Conservation (phyloP, 148 eudicot species). For the Fagopyrum homotropicum region DNA sequence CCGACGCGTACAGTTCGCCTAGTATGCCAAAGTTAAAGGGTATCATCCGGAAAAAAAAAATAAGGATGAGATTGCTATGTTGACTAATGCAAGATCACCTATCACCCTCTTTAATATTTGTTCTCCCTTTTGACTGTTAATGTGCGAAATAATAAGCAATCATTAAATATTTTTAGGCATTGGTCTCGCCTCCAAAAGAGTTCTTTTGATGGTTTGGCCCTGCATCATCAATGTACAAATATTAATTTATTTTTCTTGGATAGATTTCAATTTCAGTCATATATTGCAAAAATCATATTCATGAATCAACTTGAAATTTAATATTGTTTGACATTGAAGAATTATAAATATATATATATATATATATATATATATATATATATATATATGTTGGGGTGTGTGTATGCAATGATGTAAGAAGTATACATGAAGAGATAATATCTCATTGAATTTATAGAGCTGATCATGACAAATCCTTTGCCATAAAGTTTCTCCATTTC, state of each 20-base stretch:
- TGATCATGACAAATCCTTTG: background rate
- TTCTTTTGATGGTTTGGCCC: background rate
- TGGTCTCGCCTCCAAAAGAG: no score
- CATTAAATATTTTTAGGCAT: background rate
- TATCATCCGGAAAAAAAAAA: background rate
- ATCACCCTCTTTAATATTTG: background rate
- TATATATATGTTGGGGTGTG: no score
- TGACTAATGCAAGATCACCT: background rate
- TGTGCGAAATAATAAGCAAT: background rate
- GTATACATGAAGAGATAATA: background rate
- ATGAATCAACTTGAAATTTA: background rate
- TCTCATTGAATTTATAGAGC: background rate
- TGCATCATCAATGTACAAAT: background rate
- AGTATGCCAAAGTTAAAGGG: background rate
- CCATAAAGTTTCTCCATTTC: background rate
- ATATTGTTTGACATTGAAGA: background rate
- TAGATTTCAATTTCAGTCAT: background rate
- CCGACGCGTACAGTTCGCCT: no score
- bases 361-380: no score
- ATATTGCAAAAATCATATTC: background rate
- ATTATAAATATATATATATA: no score
- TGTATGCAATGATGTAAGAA: slow-evolving; percentile 3
- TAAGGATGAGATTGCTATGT: background rate
- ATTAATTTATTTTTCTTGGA: background rate
- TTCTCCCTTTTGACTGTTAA: background rate